Evolutionary conservation across 2,329 filamentous ascomycete genomes (phyloP).

Genomic region (Aspergillus cejpii): DNA sequence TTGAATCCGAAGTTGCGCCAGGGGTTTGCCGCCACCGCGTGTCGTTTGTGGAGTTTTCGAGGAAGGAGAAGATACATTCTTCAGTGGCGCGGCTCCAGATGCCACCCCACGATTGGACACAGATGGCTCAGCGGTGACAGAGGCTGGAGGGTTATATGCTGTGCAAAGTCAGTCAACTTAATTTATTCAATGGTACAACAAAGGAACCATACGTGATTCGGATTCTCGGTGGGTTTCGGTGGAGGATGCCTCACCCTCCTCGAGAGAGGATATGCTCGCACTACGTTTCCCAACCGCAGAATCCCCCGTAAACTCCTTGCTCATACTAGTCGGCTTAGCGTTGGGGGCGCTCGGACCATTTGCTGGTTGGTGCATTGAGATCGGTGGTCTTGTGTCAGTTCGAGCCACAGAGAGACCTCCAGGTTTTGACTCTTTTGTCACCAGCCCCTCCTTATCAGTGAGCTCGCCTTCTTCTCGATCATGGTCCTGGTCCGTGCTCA

Average conservation of each 20-base stretch:
- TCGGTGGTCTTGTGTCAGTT: neutral
- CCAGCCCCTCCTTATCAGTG: slow-evolving; percentile 56
- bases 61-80: neutral
- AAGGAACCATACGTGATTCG: slow-evolving; percentile 26
- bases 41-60: neutral
- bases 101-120: neutral
- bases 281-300: neutral
- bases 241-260: slow-evolving; percentile 24
- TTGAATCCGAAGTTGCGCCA: slow-evolving; percentile 37
- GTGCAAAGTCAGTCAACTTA: slow-evolving; percentile 16
- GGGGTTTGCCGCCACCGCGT: slow-evolving; percentile 18
- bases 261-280: slow-evolving; percentile 13
- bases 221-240: slow-evolving; percentile 24
- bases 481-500: slow-evolving; percentile 31
- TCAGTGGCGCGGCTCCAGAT: neutral
- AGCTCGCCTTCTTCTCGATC: slow-evolving; percentile 69
- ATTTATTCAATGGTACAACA: neutral
- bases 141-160: slow-evolving; percentile 34
- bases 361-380: neutral
- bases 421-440: neutral
- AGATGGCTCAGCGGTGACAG: slow-evolving; percentile 19
- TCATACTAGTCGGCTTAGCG: neutral
- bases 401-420: neutral
- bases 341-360: neutral
- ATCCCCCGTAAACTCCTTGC: neutral